phyloP scores from a whole-genome alignment of 768 basidiomycete species.

The Mycena leptocephala region DNA sequence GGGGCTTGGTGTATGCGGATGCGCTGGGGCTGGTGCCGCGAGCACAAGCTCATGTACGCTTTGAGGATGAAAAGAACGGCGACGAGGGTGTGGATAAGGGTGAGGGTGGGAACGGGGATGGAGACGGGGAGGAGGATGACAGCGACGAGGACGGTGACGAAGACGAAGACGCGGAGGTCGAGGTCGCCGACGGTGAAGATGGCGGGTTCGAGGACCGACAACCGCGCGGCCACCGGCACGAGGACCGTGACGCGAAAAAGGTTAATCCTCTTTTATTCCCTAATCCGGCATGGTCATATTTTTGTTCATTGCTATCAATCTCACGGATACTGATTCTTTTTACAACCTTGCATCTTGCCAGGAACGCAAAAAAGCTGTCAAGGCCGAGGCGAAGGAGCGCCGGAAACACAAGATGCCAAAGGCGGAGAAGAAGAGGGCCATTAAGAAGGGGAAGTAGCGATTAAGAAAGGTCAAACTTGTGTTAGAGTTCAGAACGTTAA shows the following conservation, averaged over 20 bases:
- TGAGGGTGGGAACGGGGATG: conserved; percentile 42
- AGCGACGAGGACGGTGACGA: conserved; percentile 49
- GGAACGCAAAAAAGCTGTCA: conserved; percentile 83
- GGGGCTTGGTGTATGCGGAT: conserved; percentile 88
- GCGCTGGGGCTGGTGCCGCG: conserved; percentile 82
- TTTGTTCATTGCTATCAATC: neutral
- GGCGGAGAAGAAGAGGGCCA: conserved; percentile 90
- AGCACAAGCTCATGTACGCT: no score
- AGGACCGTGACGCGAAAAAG: conserved; percentile 94
- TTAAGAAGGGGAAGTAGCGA: conserved; percentile 70
- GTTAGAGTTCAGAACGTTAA: neutral
- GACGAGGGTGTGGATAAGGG: neutral
- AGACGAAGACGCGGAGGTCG: conserved; percentile 53
- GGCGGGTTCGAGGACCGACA: conserved; percentile 64
- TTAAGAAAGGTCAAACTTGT: no score
- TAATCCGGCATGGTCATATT: no score
- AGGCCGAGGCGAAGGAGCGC: conserved; percentile 52
- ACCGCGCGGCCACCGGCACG: conserved; percentile 81
- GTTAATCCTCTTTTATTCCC: conserved; percentile 51
- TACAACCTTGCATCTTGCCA: no score
- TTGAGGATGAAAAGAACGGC: neutral
- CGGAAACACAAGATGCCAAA: conserved; percentile 97
- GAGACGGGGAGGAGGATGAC: conserved; percentile 38
- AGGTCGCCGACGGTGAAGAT: conserved; percentile 53
- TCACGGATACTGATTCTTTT: no score